These are phyloP conservation scores for Dysphania ambrosioides DNA, from an alignment of 148 eudicot genomes.

Conservation along the genomic window DNA sequence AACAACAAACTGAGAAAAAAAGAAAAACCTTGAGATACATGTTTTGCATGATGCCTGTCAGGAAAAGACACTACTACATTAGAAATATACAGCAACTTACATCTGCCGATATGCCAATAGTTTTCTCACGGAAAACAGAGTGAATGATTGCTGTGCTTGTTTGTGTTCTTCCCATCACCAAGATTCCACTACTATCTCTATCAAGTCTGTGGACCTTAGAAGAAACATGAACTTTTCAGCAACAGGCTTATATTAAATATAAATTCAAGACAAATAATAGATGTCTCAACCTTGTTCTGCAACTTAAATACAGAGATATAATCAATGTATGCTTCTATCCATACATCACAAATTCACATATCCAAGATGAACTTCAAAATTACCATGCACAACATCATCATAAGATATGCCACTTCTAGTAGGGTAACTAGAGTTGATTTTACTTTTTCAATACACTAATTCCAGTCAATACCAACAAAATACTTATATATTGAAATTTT, in stretches of 20 bases:
- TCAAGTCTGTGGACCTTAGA: constrained; percentile 95
- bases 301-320: not conserved
- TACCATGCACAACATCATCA: not conserved
- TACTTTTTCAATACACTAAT: not conserved
- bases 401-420: not conserved
- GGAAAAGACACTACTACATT: not conserved
- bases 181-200: constrained; percentile 92
- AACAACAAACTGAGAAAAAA: not conserved
- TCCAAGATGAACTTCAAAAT: not conserved
- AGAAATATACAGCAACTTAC: constrained; percentile 43
- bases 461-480: not conserved
- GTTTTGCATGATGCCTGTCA: not conserved
- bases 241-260: not conserved
- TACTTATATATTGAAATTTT: not conserved
- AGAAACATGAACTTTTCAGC: constrained; percentile 22
- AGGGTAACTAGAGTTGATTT: too few species aligned
- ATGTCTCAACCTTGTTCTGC: not conserved
- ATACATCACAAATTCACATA: not conserved
- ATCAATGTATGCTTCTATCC: not conserved
- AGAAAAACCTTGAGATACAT: not conserved
- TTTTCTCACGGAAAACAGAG: constrained; percentile 94
- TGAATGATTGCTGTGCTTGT: constrained; percentile 73
- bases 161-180: constrained; percentile 95
- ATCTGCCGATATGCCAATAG: constrained; percentile 51
- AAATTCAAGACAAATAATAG: not conserved